These are phyloP conservation scores for Cordyceps javanica DNA, from an alignment of 2,329 filamentous ascomycete genomes.

Conservation along the genomic window DNA sequence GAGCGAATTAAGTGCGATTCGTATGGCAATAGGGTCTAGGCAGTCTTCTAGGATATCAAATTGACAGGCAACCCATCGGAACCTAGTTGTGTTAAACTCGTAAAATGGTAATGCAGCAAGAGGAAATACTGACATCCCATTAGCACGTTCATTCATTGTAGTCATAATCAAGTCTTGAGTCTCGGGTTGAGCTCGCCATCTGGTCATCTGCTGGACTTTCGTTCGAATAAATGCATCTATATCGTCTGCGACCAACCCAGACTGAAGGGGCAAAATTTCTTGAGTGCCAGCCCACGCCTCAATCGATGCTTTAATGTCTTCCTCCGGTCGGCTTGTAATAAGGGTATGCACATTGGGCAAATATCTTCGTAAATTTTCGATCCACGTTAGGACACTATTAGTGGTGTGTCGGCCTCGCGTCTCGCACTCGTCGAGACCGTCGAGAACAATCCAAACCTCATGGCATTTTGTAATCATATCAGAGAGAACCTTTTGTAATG, in stretches of 20 bases:
- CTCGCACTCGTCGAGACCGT: conserved; percentile 3
- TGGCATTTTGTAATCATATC: neutral
- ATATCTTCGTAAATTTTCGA: neutral
- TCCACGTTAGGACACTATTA: neutral
- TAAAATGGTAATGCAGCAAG: too few species aligned
- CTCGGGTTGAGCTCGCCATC: neutral
- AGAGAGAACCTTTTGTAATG: neutral
- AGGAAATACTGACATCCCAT: too few species aligned
- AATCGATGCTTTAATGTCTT: conserved; percentile 2
- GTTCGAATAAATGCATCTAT: neutral
- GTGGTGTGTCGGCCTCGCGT: neutral
- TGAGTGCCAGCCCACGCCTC: neutral
- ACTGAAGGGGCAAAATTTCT: neutral
- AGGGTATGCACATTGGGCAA: neutral
- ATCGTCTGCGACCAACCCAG: neutral
- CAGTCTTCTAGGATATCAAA: too few species aligned
- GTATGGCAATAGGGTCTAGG: too few species aligned
- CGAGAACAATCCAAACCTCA: neutral
- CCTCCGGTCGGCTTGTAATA: conserved; percentile 8
- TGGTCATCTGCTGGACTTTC: neutral
- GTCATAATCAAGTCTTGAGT: neutral
- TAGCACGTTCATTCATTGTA: neutral
- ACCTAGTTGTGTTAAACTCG: too few species aligned
- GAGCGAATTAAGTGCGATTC: too few species aligned
- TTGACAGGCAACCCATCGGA: too few species aligned